A percentile compares a stretch with the other conserved stretches of the same genome.
phyloP scores from a whole-genome alignment of 352 stramenopile genomes.

The Aphanomyces euteiches region DNA sequence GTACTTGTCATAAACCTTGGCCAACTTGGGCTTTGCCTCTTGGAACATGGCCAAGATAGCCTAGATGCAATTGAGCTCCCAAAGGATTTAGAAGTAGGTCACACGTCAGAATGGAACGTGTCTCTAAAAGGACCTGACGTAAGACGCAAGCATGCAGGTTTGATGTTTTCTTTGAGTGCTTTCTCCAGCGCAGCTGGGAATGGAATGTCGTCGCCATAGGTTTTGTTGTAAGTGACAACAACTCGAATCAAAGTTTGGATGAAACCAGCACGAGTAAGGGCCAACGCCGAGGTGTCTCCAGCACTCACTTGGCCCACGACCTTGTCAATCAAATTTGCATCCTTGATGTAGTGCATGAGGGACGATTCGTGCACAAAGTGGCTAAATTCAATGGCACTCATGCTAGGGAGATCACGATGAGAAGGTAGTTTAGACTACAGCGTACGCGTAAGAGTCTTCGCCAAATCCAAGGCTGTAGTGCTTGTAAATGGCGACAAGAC shows the following conservation, averaged over 20 bases:
- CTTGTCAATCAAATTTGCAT: conserved; percentile 43
- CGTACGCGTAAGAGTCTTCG: conserved; percentile 38
- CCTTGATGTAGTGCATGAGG: conserved; percentile 43
- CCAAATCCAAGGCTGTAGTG: conserved; percentile 63
- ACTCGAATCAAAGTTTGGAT: conserved; percentile 58
- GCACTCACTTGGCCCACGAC: conserved; percentile 33
- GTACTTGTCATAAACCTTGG: conserved; percentile 69
- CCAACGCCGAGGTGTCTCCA: conserved; percentile 41
- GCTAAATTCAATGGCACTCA: conserved; percentile 57
- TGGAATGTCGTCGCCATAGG: conserved; percentile 29
- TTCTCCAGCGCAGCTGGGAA: conserved; percentile 40
- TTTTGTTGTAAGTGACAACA: conserved; percentile 36
- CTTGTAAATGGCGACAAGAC: conserved; percentile 60
- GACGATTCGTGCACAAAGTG: conserved; percentile 77
- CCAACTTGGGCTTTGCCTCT: conserved; percentile 66
- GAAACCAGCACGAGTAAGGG: conserved; percentile 63
- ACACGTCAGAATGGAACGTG: conserved; percentile 67
- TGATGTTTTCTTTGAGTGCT: conserved; percentile 43
- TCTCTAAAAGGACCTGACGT: conserved; percentile 70
- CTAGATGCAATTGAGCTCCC: conserved; percentile 31
- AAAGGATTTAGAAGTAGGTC: conserved; percentile 11
- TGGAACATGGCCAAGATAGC: conserved; percentile 65
- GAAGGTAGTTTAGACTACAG: too few species aligned
- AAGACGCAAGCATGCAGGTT: conserved; percentile 51
- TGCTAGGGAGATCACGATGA: conserved; percentile 31